These are phyloP conservation scores for Coemansia sp. DNA, from an alignment of 192 early-diverging fungal species.

Conservation along the genomic window DNA sequence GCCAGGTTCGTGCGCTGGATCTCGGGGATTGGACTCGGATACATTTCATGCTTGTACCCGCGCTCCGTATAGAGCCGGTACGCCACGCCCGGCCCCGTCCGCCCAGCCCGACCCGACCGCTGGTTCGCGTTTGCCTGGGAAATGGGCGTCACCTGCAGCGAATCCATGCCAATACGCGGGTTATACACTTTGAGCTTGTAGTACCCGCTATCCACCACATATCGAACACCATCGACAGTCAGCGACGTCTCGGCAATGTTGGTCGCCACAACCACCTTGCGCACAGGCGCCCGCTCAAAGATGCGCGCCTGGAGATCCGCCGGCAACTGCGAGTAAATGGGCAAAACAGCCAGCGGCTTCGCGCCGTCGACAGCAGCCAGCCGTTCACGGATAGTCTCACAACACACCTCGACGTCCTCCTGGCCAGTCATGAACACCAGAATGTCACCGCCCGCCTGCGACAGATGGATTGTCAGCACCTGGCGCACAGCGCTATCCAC, in stretches of 20 bases:
- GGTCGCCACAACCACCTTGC: constrained; percentile 93
- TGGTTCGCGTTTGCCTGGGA: constrained; percentile 93
- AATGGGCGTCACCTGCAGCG: constrained; percentile 86
- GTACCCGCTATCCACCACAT: constrained; percentile 94
- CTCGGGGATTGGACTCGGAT: constrained; percentile 90
- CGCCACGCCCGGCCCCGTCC: constrained; percentile 92
- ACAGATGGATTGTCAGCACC: constrained; percentile 91
- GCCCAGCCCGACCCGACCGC: constrained; percentile 93
- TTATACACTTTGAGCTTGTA: constrained; percentile 97
- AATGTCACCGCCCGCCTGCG: constrained; percentile 89
- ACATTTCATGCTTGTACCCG: constrained; percentile 91
- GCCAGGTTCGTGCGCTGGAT: constrained; percentile 95
- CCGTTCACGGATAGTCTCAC: constrained; percentile 64
- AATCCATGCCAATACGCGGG: constrained; percentile 96
- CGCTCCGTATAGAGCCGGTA: constrained; percentile 92
- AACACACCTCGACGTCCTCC: constrained; percentile 92
- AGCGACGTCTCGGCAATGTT: constrained; percentile 99
- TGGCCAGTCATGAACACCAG: constrained; percentile 96
- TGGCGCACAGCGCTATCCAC: constrained; percentile 90
- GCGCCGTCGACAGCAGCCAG: constrained; percentile 57
- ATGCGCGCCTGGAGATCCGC: constrained; percentile 93
- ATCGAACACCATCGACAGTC: constrained; percentile 95
- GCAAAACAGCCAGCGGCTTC: constrained; percentile 75
- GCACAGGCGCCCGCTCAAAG: constrained; percentile 84
- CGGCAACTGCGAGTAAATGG: constrained; percentile 91